Evolutionary conservation across 2,329 filamentous ascomycete genomes (phyloP).

Genomic region (Ophiostoma quercus): DNA sequence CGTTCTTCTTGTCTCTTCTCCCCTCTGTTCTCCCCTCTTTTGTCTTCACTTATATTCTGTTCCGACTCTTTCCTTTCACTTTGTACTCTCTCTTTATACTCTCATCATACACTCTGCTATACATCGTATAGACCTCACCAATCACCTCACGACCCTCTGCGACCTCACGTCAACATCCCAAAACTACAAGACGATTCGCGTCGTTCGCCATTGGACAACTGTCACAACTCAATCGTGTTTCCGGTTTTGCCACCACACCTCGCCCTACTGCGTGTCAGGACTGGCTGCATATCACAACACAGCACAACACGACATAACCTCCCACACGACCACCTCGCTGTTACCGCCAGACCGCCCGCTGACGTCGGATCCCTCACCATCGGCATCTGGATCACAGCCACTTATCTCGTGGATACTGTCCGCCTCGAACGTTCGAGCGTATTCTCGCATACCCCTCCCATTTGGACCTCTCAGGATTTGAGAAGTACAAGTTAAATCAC

Average conservation of each 20-base stretch:
- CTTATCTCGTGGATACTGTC: background rate
- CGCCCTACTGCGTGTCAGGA: constrained; percentile 15
- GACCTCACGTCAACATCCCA: background rate
- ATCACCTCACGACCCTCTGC: background rate
- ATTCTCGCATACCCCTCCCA: background rate
- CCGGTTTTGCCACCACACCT: constrained; percentile 19
- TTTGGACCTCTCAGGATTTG: background rate
- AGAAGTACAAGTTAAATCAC: background rate
- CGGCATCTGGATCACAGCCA: background rate
- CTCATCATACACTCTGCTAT: background rate
- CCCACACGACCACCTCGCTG: constrained; percentile 9
- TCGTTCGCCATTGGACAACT: constrained; percentile 1
- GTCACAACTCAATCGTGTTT: background rate
- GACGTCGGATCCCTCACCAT: constrained; percentile 4
- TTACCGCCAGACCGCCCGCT: constrained; percentile 12
- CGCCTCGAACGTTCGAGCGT: background rate
- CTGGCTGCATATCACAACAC: constrained; percentile 12
- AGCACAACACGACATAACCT: background rate
- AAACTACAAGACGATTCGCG: background rate
- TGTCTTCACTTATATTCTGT: background rate
- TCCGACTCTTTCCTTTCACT: background rate
- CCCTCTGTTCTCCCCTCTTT: background rate
- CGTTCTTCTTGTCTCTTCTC: background rate
- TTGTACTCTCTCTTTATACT: background rate
- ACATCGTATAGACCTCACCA: background rate